Evolutionary conservation across 495 filamentous ascomycete genomes (phyloP).

Genomic region (Penicillium crystallinum): DNA sequence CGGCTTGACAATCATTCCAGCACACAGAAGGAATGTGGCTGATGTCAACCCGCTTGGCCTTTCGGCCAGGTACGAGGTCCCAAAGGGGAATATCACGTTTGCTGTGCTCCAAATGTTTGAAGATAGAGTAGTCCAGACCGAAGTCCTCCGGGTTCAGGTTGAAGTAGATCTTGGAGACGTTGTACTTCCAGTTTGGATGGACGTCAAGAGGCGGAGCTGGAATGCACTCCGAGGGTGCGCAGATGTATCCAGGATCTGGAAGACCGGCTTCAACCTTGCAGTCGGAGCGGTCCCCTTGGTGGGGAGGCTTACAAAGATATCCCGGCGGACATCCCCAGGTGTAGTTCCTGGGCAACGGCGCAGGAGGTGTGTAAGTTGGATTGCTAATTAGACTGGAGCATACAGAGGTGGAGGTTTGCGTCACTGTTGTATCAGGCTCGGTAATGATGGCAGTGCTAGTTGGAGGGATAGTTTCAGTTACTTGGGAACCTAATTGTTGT

Average conservation of each 20-base stretch:
- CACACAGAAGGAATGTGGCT: slow-evolving; percentile 39
- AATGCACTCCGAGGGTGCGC: slow-evolving; percentile 52
- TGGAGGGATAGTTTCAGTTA: background rate
- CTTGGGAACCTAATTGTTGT: slow-evolving; percentile 2
- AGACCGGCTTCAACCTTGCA: slow-evolving; percentile 53
- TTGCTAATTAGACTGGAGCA: slow-evolving; percentile 30
- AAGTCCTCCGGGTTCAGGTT: slow-evolving; percentile 60
- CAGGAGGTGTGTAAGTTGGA: slow-evolving; percentile 29
- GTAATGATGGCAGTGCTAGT: slow-evolving; percentile 6
- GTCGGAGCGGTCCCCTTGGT: slow-evolving; percentile 21
- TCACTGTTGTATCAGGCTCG: slow-evolving; percentile 1
- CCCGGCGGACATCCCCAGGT: slow-evolving; percentile 58
- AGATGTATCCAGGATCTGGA: slow-evolving; percentile 50
- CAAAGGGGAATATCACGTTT: slow-evolving; percentile 1
- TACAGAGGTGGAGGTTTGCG: slow-evolving; percentile 8
- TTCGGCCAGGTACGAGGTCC: background rate
- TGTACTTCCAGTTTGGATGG: slow-evolving; percentile 39
- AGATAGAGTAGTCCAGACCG: slow-evolving; percentile 58
- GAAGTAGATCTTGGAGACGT: slow-evolving; percentile 53
- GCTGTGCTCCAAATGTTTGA: slow-evolving; percentile 22
- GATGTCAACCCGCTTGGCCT: slow-evolving; percentile 4
- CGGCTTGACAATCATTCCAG: slow-evolving; percentile 50
- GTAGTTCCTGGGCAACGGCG: slow-evolving; percentile 34
- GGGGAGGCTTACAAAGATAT: slow-evolving; percentile 46
- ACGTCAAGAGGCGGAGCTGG: slow-evolving; percentile 29